Base-by-base conservation (phyloP, 306 rosid species). In the Albizia julibrissin region DNA sequence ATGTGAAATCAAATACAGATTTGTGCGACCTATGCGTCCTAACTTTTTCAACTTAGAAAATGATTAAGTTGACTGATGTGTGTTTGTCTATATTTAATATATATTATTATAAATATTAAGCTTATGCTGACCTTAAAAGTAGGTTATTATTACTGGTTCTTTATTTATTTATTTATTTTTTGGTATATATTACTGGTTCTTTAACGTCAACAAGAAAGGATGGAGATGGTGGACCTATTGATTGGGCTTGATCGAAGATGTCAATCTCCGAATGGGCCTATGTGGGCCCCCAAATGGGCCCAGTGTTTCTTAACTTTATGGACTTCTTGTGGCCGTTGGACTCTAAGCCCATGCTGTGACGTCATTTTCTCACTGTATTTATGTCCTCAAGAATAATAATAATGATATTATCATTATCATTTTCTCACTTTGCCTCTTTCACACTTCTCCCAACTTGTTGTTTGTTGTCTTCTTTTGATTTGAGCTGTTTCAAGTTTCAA, bases 401-500 rank as follows among this genome's bases (percentile, higher is more conserved):
- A 42, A 42, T 42, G 7, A 8, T 43, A 10, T 50, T 52, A n/a
- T 50, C 0, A 50, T 18, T 50, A 54, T 4, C 19, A 19, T 8
- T n/a, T n/a, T n/a, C n/a, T n/a, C n/a, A n/a, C n/a, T n/a, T n/a
- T 0, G 3, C 37, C 68, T 13, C 21, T 14, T 26, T 61, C 67
- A 61, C 67, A 61, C 68, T 62, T 29, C 9, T 13, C 31, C 18
- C 21, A n/a, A 21, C 18, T 69, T 69, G 3, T 46, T 46, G 52
- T 68, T 68, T 69, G 77, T 56, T 76, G 22, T 12, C 5, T 69
- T 43, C 43, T 69, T 76, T 76, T 62, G 37, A 62, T 24, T 62
- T 5, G 37, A 62, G 37, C 21, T 4, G 37, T 14, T 62, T 27
- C 34, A 29, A 1, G 13, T 5, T 62, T 5, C 39, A 37, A 5